Conservation (phyloP, 75 land plant genomes). For the Pseudotsuga menziesii region DNA sequence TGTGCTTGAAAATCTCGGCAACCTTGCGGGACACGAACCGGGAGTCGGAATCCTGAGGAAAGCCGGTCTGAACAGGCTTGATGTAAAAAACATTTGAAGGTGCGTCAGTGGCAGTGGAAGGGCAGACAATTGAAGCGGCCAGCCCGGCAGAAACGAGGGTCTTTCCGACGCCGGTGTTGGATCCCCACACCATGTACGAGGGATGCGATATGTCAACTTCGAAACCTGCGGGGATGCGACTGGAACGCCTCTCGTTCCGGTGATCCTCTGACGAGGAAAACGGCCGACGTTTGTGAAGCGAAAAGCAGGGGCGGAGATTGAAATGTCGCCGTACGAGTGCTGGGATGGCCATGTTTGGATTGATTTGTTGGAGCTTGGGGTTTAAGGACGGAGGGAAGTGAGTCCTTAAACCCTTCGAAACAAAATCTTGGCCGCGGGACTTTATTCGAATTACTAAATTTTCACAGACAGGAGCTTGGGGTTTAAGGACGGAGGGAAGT, state of each 20-base stretch:
- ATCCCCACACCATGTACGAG: slow-evolving; percentile 71
- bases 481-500: no score
- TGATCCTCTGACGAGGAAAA: neutral
- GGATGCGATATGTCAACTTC: slow-evolving; percentile 58
- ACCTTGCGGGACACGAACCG: slow-evolving; percentile 58
- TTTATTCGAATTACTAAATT: no score
- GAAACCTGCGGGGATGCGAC: slow-evolving; percentile 5
- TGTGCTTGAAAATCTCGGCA: slow-evolving; percentile 30
- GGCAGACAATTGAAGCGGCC: slow-evolving; percentile 42
- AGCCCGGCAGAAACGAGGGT: slow-evolving; percentile 90
- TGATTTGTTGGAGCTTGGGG: no score
- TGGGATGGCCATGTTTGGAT: neutral
- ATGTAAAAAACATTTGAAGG: slow-evolving; percentile 50
- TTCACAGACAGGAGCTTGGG: no score
- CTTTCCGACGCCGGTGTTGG: slow-evolving; percentile 93
- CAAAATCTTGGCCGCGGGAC: no score
- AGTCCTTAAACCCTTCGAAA: no score
- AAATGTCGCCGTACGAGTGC: neutral
- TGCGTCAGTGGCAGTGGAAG: slow-evolving; percentile 7
- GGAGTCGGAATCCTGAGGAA: slow-evolving; percentile 86
- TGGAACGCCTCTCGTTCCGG: neutral
- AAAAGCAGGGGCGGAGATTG: neutral
- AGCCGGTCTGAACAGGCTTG: slow-evolving; percentile 95
- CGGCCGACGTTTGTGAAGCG: neutral
- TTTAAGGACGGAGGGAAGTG: no score